Percentiles rank a stretch among this genome's conserved stretches.
Evolutionary conservation across 208 protist species (phyloP).

Genomic region (Leishmania amazonensis): DNA sequence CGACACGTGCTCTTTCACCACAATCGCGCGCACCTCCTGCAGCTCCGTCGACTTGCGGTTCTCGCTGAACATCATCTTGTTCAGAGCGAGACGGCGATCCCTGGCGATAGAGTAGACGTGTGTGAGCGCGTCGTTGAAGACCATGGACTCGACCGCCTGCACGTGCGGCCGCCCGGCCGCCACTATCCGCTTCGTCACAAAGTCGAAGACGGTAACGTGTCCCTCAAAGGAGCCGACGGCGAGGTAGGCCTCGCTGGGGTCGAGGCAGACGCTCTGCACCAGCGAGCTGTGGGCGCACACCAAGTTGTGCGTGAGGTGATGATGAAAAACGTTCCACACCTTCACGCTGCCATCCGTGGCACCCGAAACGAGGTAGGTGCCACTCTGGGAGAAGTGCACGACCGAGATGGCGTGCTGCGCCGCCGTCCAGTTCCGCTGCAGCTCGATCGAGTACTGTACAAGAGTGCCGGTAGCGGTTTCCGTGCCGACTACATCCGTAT

Average conservation of each 20-base stretch:
- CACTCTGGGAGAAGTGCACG: slow-evolving; percentile 72
- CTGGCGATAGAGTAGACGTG: slow-evolving; percentile 72
- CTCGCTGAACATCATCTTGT: slow-evolving; percentile 21
- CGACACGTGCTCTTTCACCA: slow-evolving; percentile 79
- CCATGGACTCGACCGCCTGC: slow-evolving; percentile 79
- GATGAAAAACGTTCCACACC: slow-evolving; percentile 90
- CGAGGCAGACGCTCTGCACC: slow-evolving; percentile 69
- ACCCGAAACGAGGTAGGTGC: slow-evolving; percentile 73
- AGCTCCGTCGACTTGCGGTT: slow-evolving; percentile 27
- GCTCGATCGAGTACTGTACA: slow-evolving; percentile 37
- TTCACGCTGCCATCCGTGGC: slow-evolving; percentile 87
- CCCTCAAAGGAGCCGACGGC: slow-evolving; percentile 85
- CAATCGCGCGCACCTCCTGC: slow-evolving; percentile 63
- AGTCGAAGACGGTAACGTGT: slow-evolving; percentile 84
- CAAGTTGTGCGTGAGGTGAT: slow-evolving; percentile 91
- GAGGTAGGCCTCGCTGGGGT: slow-evolving; percentile 62
- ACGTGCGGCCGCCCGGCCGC: slow-evolving; percentile 67
- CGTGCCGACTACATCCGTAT: background rate
- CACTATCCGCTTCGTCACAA: slow-evolving; percentile 65
- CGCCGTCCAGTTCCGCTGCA: slow-evolving; percentile 77
- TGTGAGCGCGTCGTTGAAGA: slow-evolving; percentile 44
- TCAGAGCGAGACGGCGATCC: slow-evolving; percentile 79
- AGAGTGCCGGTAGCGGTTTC: background rate
- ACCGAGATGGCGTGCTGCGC: slow-evolving; percentile 88
- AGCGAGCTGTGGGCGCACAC: slow-evolving; percentile 51